Evolutionary conservation across 495 filamentous ascomycete genomes (phyloP).

Genomic region (Diplogelasinospora grovesii): DNA sequence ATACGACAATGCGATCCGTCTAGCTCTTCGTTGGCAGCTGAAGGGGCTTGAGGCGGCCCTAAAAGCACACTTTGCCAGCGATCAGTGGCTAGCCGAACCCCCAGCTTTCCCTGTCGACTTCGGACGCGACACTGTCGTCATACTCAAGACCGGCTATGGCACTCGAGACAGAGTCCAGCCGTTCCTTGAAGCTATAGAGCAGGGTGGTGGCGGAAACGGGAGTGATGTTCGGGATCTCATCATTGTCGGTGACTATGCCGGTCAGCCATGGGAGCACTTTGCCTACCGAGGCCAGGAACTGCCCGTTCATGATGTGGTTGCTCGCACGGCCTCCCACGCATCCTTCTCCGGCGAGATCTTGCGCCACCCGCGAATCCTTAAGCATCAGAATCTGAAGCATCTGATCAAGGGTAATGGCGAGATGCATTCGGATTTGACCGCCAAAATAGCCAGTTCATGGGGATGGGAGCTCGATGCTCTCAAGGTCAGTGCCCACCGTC

Average conservation of each 20-base stretch:
- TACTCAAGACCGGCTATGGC: constrained; percentile 43
- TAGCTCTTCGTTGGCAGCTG: constrained; percentile 16
- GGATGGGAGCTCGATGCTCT: constrained; percentile 46
- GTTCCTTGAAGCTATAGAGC: constrained; percentile 34
- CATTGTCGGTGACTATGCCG: constrained; percentile 35
- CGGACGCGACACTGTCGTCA: constrained; percentile 30
- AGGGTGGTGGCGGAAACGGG: constrained; percentile 21
- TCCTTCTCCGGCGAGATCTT: constrained; percentile 7
- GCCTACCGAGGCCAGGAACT: constrained; percentile 23
- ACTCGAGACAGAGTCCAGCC: constrained; percentile 29
- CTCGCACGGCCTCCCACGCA: constrained; percentile 20
- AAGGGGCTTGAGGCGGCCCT: constrained; percentile 1
- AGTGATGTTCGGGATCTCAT: constrained; percentile 25
- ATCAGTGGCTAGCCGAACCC: constrained; percentile 3
- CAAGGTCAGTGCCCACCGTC: constrained; percentile 25
- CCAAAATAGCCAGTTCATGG: constrained; percentile 24
- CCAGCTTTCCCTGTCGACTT: constrained; percentile 21
- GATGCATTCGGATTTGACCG: constrained; percentile 26
- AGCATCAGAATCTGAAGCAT: constrained; percentile 29
- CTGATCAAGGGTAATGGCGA: constrained; percentile 30
- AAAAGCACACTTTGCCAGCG: not conserved
- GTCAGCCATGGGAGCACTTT: constrained; percentile 5
- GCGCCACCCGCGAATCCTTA: constrained; percentile 22
- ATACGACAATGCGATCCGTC: constrained; percentile 16
- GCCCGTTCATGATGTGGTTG: constrained; percentile 29